phyloP scores from a whole-genome alignment of 2,329 filamentous ascomycete genomes.

The Paradendryphiella salina region DNA sequence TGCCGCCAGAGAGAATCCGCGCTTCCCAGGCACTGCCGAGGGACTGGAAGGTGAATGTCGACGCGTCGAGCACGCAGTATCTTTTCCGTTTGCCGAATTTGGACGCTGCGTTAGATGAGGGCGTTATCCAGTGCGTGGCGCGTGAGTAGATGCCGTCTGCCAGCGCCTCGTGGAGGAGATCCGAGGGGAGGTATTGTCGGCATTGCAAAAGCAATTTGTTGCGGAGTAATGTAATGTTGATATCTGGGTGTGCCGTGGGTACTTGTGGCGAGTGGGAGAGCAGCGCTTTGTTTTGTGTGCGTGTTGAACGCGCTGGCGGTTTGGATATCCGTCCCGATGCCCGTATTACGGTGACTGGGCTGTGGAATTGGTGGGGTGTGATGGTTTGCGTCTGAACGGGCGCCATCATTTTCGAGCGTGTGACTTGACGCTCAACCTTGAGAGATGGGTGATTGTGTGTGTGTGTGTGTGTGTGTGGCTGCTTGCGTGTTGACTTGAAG shows the following conservation, averaged over 20 bases:
- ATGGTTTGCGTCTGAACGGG: conserved; percentile 36
- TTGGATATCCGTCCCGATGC: conserved; percentile 25
- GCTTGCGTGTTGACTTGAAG: neutral
- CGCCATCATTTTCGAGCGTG: conserved; percentile 19
- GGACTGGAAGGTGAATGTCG: conserved; percentile 24
- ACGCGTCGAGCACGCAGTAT: conserved; percentile 30
- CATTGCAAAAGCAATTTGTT: conserved; percentile 34
- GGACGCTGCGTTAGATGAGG: conserved; percentile 18
- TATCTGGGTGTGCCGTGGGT: conserved; percentile 29
- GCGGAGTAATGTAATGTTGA: conserved; percentile 32
- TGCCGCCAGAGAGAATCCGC: conserved; percentile 25
- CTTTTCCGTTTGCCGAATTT: conserved; percentile 28
- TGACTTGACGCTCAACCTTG: neutral
- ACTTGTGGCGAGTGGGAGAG: conserved; percentile 31
- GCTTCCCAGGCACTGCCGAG: conserved; percentile 29
- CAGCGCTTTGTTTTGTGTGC: conserved; percentile 23
- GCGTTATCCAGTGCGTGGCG: conserved; percentile 30
- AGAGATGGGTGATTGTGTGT: neutral
- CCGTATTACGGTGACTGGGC: conserved; percentile 25
- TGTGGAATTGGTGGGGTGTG: conserved; percentile 25
- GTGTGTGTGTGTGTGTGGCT: neutral
- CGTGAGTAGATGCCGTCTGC: conserved; percentile 33
- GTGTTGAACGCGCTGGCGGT: conserved; percentile 26
- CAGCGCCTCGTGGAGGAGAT: conserved; percentile 26
- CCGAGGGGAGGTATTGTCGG: conserved; percentile 24